Evolutionary conservation across 768 basidiomycete genomes (phyloP).

Genomic region (Suillus placidus): DNA sequence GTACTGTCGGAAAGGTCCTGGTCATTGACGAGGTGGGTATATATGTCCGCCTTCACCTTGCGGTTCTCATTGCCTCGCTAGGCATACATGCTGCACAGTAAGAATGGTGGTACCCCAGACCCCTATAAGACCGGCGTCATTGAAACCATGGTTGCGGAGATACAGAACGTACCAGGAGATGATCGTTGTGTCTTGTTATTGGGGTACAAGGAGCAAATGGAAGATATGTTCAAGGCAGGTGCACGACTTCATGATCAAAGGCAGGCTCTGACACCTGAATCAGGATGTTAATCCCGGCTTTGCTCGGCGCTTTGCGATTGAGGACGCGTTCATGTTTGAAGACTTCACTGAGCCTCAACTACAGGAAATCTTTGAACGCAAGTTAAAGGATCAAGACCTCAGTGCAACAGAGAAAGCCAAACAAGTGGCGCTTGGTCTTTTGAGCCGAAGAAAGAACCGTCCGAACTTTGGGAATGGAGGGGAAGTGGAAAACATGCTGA

Average conservation of each 20-base stretch:
- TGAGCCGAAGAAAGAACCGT: constrained; percentile 40
- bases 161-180: constrained; percentile 69
- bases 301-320: constrained; percentile 66
- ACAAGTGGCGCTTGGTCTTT: constrained; percentile 51
- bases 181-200: constrained; percentile 68
- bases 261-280: background rate
- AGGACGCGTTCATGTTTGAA: constrained; percentile 68
- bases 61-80: constrained; percentile 25
- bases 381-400: constrained; percentile 60
- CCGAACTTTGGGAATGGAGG: constrained; percentile 71
- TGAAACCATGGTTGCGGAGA: constrained; percentile 75
- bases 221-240: constrained; percentile 72
- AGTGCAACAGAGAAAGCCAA: constrained; percentile 59
- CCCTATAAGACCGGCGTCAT: constrained; percentile 69
- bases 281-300: constrained; percentile 75
- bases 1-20: constrained; percentile 63
- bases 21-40: constrained; percentile 65
- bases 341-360: constrained; percentile 62
- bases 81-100: constrained; percentile 69
- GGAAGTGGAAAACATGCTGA: constrained; percentile 63
- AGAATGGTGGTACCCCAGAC: constrained; percentile 41
- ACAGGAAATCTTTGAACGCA: constrained; percentile 51
- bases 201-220: constrained; percentile 68
- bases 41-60: constrained; percentile 9
- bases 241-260: background rate